A percentile compares a stretch with the other conserved stretches of the same genome.
Conservation (phyloP, 2,329 filamentous ascomycete species). For the Ambrosiella xylebori region DNA sequence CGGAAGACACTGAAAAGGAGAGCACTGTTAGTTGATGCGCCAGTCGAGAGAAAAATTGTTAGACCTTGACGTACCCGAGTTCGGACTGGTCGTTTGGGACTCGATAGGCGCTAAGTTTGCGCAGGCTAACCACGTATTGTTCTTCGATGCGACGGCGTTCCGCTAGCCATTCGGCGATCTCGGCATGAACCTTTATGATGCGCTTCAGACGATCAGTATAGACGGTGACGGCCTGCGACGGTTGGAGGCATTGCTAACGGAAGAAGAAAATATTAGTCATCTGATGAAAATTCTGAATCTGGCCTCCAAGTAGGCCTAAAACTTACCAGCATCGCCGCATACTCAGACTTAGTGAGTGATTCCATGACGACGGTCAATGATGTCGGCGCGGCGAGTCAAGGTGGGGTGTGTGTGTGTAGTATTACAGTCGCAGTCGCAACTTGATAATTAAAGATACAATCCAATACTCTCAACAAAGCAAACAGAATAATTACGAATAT, state of each 20-base stretch:
- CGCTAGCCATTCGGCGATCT: constrained; percentile 96
- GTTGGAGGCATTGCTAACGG: constrained; percentile 58
- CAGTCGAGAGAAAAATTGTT: not conserved
- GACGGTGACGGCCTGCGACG: constrained; percentile 61
- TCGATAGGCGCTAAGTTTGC: constrained; percentile 60
- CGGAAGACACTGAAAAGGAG: constrained; percentile 56
- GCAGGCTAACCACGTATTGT: constrained; percentile 64
- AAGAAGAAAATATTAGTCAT: constrained; percentile 3
- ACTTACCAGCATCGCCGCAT: constrained; percentile 85
- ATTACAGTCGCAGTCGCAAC: not conserved
- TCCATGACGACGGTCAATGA: constrained; percentile 42
- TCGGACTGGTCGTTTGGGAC: constrained; percentile 62
- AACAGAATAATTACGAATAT: not conserved
- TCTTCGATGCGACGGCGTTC: constrained; percentile 89
- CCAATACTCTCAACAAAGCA: not conserved
- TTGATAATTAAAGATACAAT: not conserved
- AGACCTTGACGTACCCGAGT: constrained; percentile 53
- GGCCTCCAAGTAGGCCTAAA: not conserved
- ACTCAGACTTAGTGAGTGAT: constrained; percentile 69
- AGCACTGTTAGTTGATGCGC: not conserved
- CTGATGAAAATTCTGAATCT: not conserved
- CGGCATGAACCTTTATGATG: constrained; percentile 69
- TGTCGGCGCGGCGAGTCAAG: not conserved
- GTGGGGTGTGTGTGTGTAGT: not conserved
- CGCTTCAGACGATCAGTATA: constrained; percentile 77